A percentile compares a stretch with the other conserved stretches of the same genome.
Conservation (phyloP, 2,329 filamentous ascomycete species). For the Periconia digitata region DNA sequence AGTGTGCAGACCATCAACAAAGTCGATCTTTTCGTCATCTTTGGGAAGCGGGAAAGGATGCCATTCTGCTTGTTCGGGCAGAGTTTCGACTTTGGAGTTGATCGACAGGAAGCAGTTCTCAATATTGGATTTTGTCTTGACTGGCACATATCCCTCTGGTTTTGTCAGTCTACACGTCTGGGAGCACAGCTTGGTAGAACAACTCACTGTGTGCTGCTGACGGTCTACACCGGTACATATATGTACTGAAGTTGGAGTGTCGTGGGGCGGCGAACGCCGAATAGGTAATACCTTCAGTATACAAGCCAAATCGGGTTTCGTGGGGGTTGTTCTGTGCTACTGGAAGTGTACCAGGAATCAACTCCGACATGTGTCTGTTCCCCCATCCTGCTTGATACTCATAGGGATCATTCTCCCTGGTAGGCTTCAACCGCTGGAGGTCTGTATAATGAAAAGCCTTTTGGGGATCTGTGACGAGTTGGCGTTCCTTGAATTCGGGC, state of each 20-base stretch:
- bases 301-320: conserved; percentile 47
- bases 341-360: conserved; percentile 48
- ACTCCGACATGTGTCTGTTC: conserved; percentile 44
- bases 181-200: not conserved
- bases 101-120: conserved; percentile 52
- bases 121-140: conserved; percentile 37
- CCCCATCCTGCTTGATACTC: conserved; percentile 43
- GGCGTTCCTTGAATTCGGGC: conserved; percentile 37
- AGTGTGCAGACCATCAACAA: conserved; percentile 53
- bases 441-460: conserved; percentile 44
- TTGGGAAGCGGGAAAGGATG: conserved; percentile 44
- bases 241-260: conserved; percentile 46
- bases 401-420: conserved; percentile 42
- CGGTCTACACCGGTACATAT: conserved; percentile 49
- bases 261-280: conserved; percentile 49
- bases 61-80: conserved; percentile 55
- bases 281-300: conserved; percentile 50
- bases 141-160: conserved; percentile 28
- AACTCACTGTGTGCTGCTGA: conserved; percentile 45
- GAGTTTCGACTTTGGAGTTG: conserved; percentile 49
- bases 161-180: conserved; percentile 9
- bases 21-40: conserved; percentile 47
- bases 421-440: conserved; percentile 41
- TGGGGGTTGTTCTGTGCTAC: conserved; percentile 48
- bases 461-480: conserved; percentile 39